These are phyloP conservation scores for Dryas integrifolia DNA, from an alignment of 331 rosid genomes.

Conservation along the genomic window DNA sequence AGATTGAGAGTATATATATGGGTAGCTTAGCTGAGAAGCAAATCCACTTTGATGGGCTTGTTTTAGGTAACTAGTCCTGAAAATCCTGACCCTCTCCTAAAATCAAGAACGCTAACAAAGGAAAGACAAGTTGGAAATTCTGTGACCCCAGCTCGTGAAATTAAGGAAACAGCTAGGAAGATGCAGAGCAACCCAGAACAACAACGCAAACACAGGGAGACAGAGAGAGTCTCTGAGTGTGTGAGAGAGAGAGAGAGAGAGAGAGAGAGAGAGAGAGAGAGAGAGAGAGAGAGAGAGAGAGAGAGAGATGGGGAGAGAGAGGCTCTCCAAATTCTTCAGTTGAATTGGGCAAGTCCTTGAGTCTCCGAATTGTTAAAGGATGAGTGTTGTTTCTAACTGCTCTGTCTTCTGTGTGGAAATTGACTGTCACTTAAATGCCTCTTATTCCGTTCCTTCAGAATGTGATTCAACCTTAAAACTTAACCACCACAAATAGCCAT, in stretches of 20 bases:
- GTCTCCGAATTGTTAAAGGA: neutral
- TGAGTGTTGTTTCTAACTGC: constrained; percentile 6
- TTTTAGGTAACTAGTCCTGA: constrained; percentile 7
- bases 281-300: neutral
- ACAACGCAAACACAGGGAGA: neutral
- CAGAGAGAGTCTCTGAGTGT: neutral
- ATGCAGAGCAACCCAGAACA: neutral
- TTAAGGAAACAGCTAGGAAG: neutral
- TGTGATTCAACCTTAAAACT: too few relatives aligned
- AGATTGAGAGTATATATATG: constrained; percentile 9
- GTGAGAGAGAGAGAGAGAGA: neutral
- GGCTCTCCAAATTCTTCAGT: constrained; percentile 12
- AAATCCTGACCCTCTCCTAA: constrained; percentile 10
- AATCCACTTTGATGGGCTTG: constrained; percentile 5
- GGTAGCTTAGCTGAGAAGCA: constrained; percentile 22
- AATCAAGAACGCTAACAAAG: constrained; percentile 8
- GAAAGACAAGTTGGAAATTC: constrained; percentile 7
- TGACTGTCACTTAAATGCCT: neutral
- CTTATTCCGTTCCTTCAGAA: constrained; percentile 1
- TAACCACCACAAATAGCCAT: too few relatives aligned
- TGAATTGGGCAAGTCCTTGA: neutral
- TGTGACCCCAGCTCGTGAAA: neutral
- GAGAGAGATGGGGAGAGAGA: neutral
- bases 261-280: neutral
- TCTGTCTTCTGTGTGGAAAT: constrained; percentile 3